phyloP scores from a whole-genome alignment of 305 asterid species.

The Plantago rigida region DNA sequence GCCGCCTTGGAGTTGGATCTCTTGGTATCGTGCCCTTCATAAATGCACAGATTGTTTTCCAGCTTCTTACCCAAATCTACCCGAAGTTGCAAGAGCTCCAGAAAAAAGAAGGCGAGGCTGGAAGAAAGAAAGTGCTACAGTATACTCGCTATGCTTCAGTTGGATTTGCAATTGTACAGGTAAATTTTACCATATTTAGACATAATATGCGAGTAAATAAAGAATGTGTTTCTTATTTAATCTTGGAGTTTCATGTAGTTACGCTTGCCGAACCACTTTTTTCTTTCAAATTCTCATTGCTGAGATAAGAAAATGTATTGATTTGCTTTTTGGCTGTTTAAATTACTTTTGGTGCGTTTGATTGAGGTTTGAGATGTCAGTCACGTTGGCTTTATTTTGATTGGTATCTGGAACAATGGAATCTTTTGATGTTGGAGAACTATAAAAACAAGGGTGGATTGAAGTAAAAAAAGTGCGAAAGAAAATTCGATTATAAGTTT shows the following conservation, averaged over 20 bases:
- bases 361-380: no score
- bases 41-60: constrained; percentile 92
- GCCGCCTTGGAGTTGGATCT: constrained; percentile 90
- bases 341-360: no score
- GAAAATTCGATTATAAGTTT: no score
- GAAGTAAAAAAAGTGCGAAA: no score
- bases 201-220: background rate
- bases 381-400: no score
- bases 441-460: no score
- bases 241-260: background rate
- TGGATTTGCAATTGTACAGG: constrained; percentile 95
- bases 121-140: constrained; percentile 85
- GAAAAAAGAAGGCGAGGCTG: constrained; percentile 92
- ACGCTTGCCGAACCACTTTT: constrained; percentile 8
- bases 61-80: constrained; percentile 83
- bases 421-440: no score
- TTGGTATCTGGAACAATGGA: no score
- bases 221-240: background rate
- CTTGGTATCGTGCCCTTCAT: constrained; percentile 95
- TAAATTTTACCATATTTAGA: constrained; percentile 24
- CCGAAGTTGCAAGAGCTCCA: constrained; percentile 95
- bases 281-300: background rate
- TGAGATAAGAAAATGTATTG: no score
- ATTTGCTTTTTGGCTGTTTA: no score
- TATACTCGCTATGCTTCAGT: constrained; percentile 97